phyloP scores from a whole-genome alignment of 1,284 basidiomycete genomes.

The Irpex sp. region DNA sequence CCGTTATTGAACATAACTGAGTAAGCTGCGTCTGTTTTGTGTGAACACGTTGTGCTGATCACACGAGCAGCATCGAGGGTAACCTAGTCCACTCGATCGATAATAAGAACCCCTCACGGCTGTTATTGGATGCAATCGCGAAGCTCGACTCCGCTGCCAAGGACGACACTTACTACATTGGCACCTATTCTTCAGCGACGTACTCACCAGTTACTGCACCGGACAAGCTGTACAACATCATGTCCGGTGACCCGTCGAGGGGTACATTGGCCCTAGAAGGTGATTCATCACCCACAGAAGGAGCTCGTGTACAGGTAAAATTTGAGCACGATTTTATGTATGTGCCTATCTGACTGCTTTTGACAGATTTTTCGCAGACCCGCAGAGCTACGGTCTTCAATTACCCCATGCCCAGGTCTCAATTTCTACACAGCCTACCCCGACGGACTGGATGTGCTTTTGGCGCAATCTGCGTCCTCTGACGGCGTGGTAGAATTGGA shows the following conservation, averaged over 20 bases:
- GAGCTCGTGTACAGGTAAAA: constrained; percentile 58
- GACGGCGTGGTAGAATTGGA: constrained; percentile 23
- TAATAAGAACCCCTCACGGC: constrained; percentile 63
- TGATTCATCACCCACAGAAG: constrained; percentile 52
- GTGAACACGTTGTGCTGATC: background rate
- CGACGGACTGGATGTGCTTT: constrained; percentile 11
- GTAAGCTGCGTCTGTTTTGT: constrained; percentile 28
- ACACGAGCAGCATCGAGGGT: constrained; percentile 53
- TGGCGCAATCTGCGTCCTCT: constrained; percentile 10
- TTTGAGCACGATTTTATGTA: background rate
- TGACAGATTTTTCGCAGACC: constrained; percentile 2
- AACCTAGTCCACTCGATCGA: constrained; percentile 74
- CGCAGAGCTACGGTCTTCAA: constrained; percentile 10
- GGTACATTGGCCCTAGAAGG: constrained; percentile 73
- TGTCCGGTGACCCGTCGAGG: constrained; percentile 76
- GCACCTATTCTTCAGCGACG: background rate
- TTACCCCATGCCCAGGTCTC: background rate
- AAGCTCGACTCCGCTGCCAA: constrained; percentile 21
- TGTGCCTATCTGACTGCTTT: constrained; percentile 8
- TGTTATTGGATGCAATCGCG: constrained; percentile 53
- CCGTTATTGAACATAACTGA: constrained; percentile 51
- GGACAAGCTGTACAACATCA: constrained; percentile 50
- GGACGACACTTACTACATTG: constrained; percentile 20
- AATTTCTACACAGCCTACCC: constrained; percentile 15
- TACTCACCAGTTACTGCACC: constrained; percentile 27